A percentile compares a stretch with the other conserved stretches of the same genome.
phyloP scores from a whole-genome alignment of 2,329 filamentous ascomycete species.

The Teratosphaeria epicoccoides region DNA sequence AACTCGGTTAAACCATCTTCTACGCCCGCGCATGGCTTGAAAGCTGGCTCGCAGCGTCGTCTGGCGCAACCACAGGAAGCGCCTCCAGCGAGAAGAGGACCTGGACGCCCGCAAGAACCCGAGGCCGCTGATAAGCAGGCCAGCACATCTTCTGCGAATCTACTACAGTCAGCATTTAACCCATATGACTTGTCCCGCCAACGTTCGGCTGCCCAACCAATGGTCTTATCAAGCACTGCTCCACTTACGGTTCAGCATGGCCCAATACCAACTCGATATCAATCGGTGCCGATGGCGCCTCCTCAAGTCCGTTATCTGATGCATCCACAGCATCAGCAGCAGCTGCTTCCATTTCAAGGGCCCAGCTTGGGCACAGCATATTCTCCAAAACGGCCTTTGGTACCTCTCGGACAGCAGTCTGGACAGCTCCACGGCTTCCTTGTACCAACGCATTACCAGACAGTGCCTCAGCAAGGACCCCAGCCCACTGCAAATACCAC shows the following conservation, averaged over 20 bases:
- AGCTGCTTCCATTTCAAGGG: not conserved
- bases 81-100: not conserved
- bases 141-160: not conserved
- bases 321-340: not conserved
- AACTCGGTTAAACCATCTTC: not conserved
- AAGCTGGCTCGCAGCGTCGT: not conserved
- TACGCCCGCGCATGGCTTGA: not conserved
- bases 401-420: not conserved
- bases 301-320: not conserved
- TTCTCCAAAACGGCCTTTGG: not conserved
- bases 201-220: not conserved
- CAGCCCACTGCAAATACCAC: not conserved
- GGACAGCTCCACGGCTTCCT: not conserved
- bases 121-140: not conserved
- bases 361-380: not conserved
- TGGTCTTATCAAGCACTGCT: not conserved
- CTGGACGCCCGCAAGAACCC: not conserved
- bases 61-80: not conserved
- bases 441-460: not conserved
- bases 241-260: not conserved
- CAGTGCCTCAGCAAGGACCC: not conserved
- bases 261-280: not conserved
- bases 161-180: too few relatives aligned
- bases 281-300: not conserved
- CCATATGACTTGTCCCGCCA: not conserved